phyloP scores from a whole-genome alignment of 345 rosid genomes.

The Hypericum androsaemum region DNA sequence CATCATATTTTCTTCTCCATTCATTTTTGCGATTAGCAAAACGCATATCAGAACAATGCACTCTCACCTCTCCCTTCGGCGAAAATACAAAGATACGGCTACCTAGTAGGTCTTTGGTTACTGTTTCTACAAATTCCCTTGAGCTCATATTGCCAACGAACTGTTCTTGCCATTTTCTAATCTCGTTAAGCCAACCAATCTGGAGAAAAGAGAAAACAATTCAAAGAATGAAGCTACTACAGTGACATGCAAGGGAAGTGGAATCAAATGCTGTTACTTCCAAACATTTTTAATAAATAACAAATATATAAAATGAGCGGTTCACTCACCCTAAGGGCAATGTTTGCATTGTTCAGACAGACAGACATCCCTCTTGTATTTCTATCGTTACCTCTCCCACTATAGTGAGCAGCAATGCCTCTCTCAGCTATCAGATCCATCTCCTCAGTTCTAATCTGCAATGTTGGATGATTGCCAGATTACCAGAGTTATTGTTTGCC shows the following conservation, averaged over 20 bases:
- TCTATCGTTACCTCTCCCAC: slow-evolving; percentile 66
- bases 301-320: slow-evolving; percentile 9
- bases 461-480: too few relatives aligned
- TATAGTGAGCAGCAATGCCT: slow-evolving; percentile 96
- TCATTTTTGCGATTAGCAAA: slow-evolving; percentile 7
- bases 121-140: slow-evolving; percentile 92
- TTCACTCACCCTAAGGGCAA: slow-evolving; percentile 78
- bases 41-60: not conserved
- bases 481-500: too few relatives aligned
- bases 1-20: slow-evolving; percentile 2
- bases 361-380: slow-evolving; percentile 65
- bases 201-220: slow-evolving; percentile 28
- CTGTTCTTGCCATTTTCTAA: slow-evolving; percentile 99
- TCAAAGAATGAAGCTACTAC: slow-evolving; percentile 23
- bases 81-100: slow-evolving; percentile 92
- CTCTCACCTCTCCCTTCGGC: slow-evolving; percentile 70
- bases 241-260: slow-evolving; percentile 13
- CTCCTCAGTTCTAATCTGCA: slow-evolving; percentile 95
- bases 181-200: slow-evolving; percentile 97
- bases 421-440: slow-evolving; percentile 96
- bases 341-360: slow-evolving; percentile 82
- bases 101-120: slow-evolving; percentile 86
- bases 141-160: slow-evolving; percentile 99
- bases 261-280: not conserved
- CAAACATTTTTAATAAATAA: slow-evolving; percentile 8